Conservation (phyloP, 2,329 filamentous ascomycete species). For the Cladosporium phlei region DNA sequence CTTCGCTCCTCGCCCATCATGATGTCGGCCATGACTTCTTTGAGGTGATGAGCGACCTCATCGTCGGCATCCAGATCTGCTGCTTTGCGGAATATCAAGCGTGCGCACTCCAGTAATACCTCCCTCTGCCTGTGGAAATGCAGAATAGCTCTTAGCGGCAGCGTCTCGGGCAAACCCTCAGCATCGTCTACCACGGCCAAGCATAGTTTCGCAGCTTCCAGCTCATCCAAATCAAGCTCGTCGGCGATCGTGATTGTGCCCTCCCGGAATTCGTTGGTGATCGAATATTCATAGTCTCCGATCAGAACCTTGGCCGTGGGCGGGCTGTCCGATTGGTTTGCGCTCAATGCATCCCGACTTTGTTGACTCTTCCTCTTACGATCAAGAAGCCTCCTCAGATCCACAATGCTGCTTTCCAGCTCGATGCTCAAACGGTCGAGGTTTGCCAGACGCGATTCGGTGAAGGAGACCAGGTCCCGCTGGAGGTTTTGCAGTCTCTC, state of each 20-base stretch:
- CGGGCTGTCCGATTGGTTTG: constrained; percentile 48
- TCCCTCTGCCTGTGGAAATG: constrained; percentile 82
- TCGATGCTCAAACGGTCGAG: constrained; percentile 63
- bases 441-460: constrained; percentile 64
- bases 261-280: constrained; percentile 87
- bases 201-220: constrained; percentile 68
- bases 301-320: constrained; percentile 58
- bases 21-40: constrained; percentile 54
- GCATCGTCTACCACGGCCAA: constrained; percentile 69
- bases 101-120: constrained; percentile 76
- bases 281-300: constrained; percentile 65
- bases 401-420: constrained; percentile 62
- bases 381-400: constrained; percentile 68
- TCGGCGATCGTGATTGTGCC: constrained; percentile 77
- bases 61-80: constrained; percentile 50
- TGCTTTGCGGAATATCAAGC: constrained; percentile 59
- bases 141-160: constrained; percentile 75
- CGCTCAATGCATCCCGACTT: constrained; percentile 67
- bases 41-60: constrained; percentile 52
- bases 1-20: constrained; percentile 48
- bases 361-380: constrained; percentile 69
- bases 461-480: constrained; percentile 73
- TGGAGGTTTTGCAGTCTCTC: constrained; percentile 79
- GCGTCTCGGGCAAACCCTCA: constrained; percentile 59
- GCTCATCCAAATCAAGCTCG: constrained; percentile 82